Evolutionary conservation across 2,329 filamentous ascomycete species (phyloP), one percentile per base, ranked within the genome.

Genomic region (Lecanicillium sp.): DNA sequence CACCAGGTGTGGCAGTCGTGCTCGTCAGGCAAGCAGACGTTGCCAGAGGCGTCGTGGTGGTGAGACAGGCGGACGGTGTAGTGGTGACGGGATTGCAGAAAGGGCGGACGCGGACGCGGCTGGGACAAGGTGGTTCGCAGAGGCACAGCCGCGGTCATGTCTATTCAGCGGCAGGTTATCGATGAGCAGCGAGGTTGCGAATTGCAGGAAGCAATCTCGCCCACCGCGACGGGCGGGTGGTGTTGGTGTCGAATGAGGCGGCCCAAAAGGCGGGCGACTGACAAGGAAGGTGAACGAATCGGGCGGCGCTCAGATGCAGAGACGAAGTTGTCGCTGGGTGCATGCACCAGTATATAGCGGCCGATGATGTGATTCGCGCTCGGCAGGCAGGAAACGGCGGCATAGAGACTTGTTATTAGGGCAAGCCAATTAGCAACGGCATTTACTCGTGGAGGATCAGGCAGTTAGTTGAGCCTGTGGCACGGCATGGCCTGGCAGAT

Each of bases 61-160:
- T 35, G 44, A 47, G 44, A 47, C 44, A 47, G n/a, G 36, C 35
- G 37, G 37, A 33, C 36, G 36, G 21, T 27, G 19, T 32, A n/a
- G 44, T 43, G 41, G 41, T 39, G 37, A n/a, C 37, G 36, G 36
- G 37, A 27, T 39, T 21, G 21, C 44, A 26, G 44, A 15, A 38
- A 27, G 19, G 33, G 26, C 21, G 37, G 36, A 33, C 27, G 26
- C 21, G 37, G 36, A 33, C 27, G 36, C 19, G 27, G 33, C 27
- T 38, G 36, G 27, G 24, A 12, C 7, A 7, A 29, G 7, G 12
- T 29, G 5, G 17, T 12, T n/a, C 7, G 26, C 7, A 12, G 3
- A n/a, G 23, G 20, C 32, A 24, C 19, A 17, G n/a, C 27, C 27
- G 10, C 27, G 15, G 8, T 47, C 36, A 33, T 47, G 36, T 26